Percentiles rank a stretch among this genome's conserved stretches.
phyloP scores from a whole-genome alignment of 2,329 filamentous ascomycete species.

The Fusarium siculi region DNA sequence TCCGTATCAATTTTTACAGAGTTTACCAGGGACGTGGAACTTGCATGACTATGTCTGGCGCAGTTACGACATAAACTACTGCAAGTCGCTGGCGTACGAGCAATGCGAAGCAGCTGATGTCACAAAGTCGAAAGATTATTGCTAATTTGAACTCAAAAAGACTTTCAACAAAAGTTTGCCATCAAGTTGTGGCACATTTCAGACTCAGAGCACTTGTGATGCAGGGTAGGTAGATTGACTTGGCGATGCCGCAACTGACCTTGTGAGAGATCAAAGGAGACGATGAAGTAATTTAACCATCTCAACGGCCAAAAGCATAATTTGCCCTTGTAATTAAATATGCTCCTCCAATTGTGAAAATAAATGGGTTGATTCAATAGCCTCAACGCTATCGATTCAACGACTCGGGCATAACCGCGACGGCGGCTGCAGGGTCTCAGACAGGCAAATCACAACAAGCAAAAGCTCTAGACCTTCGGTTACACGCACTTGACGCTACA shows the following conservation, averaged over 20 bases:
- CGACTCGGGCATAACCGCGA: conserved; percentile 24
- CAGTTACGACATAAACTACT: not conserved
- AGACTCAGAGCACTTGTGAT: not conserved
- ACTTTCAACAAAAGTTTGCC: not conserved
- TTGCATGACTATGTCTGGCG: not conserved
- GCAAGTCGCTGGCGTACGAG: not conserved
- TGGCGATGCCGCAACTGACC: not conserved
- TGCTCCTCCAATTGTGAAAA: not conserved
- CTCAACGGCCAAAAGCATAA: not conserved
- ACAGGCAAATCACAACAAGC: conserved; percentile 23
- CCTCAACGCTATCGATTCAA: not conserved
- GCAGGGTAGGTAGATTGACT: not conserved
- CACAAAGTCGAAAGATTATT: not conserved
- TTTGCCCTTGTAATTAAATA: not conserved
- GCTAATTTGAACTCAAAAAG: not conserved
- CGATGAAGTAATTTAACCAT: not conserved
- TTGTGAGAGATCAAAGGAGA: not conserved
- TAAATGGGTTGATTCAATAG: not conserved
- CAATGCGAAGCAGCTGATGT: not conserved
- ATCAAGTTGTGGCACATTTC: not conserved
- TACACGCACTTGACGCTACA: conserved; percentile 21
- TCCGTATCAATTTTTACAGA: not conserved
- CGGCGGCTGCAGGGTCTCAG: conserved; percentile 21
- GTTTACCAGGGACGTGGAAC: not conserved
- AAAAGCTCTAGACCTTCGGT: conserved; percentile 16